These are phyloP conservation scores for Diddensiella santjacobensis DNA, from an alignment of 805 yeast genomes.

Conservation along the genomic window DNA sequence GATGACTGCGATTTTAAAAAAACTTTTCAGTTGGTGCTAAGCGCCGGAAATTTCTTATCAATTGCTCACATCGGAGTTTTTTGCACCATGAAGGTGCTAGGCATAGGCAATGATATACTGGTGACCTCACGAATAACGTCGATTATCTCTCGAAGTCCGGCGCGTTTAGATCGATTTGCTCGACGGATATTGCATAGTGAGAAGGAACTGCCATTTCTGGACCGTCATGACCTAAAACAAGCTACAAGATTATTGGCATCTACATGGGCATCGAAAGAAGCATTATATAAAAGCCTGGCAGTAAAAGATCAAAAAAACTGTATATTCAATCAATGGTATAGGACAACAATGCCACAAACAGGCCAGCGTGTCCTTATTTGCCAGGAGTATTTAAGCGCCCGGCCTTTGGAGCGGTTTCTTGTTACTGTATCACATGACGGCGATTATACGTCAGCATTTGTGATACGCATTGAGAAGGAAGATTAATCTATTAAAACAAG, in stretches of 20 bases:
- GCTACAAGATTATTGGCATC: slow-evolving; percentile 43
- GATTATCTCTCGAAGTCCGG: slow-evolving; percentile 38
- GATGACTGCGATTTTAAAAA: no score
- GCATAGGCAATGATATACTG: slow-evolving; percentile 58
- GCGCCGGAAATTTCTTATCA: no score
- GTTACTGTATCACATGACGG: slow-evolving; percentile 64
- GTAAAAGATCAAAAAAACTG: slow-evolving; percentile 47
- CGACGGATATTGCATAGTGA: slow-evolving; percentile 49
- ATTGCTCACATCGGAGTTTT: no score
- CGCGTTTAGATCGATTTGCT: slow-evolving; percentile 40
- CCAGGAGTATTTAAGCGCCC: slow-evolving; percentile 8
- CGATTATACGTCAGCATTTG: slow-evolving; percentile 54
- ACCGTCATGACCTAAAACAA: slow-evolving; percentile 1
- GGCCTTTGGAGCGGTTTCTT: slow-evolving; percentile 45
- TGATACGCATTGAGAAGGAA: slow-evolving; percentile 38
- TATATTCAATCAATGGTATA: slow-evolving; percentile 58
- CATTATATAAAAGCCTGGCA: slow-evolving; percentile 59
- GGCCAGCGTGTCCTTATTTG: slow-evolving; percentile 22
- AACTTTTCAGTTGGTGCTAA: no score
- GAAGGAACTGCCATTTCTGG: slow-evolving; percentile 40
- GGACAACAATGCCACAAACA: slow-evolving; percentile 30
- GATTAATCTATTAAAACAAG: background rate
- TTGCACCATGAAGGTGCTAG: slow-evolving; percentile 33
- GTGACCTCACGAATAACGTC: slow-evolving; percentile 43
- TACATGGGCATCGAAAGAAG: slow-evolving; percentile 74